Conservation (phyloP, 768 basidiomycete genomes). For the Pleurotus ostreatus region DNA sequence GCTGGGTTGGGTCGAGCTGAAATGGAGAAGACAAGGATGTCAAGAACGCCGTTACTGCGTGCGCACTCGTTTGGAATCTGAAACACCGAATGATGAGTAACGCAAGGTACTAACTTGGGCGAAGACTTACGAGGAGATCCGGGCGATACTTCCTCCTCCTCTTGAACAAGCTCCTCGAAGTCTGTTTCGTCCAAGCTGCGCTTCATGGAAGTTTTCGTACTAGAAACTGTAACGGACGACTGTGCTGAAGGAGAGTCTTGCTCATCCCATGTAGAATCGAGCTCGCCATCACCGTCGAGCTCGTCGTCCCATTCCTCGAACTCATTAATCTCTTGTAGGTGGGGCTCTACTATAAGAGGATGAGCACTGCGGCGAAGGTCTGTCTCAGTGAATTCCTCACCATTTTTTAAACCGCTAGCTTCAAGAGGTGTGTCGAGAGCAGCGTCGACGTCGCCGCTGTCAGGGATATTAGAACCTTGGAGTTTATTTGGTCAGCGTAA, state of each 20-base stretch:
- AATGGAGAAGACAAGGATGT: not conserved
- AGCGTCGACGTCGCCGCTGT: constrained; percentile 17
- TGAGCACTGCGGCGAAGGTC: not conserved
- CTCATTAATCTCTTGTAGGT: constrained; percentile 11
- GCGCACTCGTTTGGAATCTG: constrained; percentile 33
- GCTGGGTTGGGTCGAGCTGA: not conserved
- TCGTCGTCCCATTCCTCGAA: constrained; percentile 33
- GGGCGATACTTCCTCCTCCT: constrained; percentile 23
- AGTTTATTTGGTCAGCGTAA: not conserved
- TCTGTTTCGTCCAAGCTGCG: constrained; percentile 41
- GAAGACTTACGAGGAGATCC: constrained; percentile 41
- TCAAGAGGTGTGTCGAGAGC: constrained; percentile 9
- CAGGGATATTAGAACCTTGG: not conserved
- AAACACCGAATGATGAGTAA: not conserved
- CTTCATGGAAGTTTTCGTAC: constrained; percentile 47
- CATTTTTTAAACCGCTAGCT: constrained; percentile 8
- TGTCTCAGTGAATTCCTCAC: not conserved
- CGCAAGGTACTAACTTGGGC: not conserved
- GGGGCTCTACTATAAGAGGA: constrained; percentile 11
- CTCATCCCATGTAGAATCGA: constrained; percentile 41
- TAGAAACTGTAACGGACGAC: constrained; percentile 54
- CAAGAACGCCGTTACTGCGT: constrained; percentile 1
- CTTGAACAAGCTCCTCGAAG: constrained; percentile 29
- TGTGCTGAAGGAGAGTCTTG: constrained; percentile 45
- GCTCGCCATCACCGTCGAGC: constrained; percentile 43